Conservation (phyloP, 345 rosid species). For the Erucastrum elatum region DNA sequence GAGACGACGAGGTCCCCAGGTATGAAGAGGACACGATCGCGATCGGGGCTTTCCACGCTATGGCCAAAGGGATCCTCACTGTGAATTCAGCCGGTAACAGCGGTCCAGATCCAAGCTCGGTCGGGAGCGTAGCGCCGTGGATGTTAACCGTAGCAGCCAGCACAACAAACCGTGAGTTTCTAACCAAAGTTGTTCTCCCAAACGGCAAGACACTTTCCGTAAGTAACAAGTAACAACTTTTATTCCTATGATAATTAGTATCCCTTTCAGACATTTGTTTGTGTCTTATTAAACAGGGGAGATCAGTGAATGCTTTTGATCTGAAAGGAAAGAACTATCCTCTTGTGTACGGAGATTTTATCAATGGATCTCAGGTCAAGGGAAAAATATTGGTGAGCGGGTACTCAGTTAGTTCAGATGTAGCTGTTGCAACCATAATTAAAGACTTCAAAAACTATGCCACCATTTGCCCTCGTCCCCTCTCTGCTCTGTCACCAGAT, state of each 20-base stretch:
- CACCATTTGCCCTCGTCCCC: background rate
- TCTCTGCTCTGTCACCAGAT: background rate
- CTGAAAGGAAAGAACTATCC: background rate
- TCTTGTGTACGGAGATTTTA: background rate
- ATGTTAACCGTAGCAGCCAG: constrained; percentile 52
- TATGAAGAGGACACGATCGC: constrained; percentile 22
- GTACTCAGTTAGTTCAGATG: background rate
- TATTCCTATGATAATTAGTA: background rate
- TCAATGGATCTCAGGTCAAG: background rate
- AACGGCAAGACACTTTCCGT: constrained; percentile 44
- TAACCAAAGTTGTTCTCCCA: constrained; percentile 43
- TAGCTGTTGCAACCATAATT: background rate
- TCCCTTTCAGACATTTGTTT: no score
- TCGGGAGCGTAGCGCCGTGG: constrained; percentile 48
- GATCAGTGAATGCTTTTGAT: no score
- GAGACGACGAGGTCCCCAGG: accelerated
- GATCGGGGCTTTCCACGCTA: constrained; percentile 56
- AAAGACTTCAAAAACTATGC: background rate
- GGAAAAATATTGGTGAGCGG: background rate
- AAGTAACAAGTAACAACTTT: constrained; percentile 8
- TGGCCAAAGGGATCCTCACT: constrained; percentile 51
- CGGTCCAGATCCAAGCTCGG: background rate
- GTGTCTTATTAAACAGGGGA: no score
- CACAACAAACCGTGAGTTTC: constrained; percentile 42
- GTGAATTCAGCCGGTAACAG: constrained; percentile 43